phyloP scores from a whole-genome alignment of 805 yeast species.

The Yarrowia sp. region DNA sequence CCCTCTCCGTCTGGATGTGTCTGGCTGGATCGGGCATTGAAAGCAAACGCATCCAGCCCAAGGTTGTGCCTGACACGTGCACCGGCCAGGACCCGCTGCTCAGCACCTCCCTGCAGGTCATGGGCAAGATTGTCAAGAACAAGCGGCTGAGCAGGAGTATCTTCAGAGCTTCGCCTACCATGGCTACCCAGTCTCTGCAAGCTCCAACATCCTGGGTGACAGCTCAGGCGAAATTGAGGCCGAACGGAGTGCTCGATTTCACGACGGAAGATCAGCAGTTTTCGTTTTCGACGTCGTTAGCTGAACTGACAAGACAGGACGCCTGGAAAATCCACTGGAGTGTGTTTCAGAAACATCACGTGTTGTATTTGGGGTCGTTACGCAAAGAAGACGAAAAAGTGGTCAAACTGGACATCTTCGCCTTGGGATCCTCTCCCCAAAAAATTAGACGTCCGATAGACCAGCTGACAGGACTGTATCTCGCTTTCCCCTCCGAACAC shows the following conservation, averaged over 20 bases:
- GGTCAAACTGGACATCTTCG: constrained; percentile 22
- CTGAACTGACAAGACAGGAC: constrained; percentile 15
- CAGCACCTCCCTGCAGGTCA: neutral
- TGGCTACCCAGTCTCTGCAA: neutral
- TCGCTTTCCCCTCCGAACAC: constrained; percentile 25
- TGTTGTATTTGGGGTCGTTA: constrained; percentile 14
- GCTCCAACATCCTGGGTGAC: constrained; percentile 17
- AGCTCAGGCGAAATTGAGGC: neutral
- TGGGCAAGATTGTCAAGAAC: constrained; percentile 32
- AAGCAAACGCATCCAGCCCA: constrained; percentile 6
- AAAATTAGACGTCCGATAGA: constrained; percentile 11
- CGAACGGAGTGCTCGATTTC: constrained; percentile 15
- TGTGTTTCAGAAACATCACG: constrained; percentile 32
- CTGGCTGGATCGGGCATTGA: constrained; percentile 30
- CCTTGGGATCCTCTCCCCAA: constrained; percentile 4
- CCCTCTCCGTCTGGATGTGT: constrained; percentile 27
- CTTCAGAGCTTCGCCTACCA: constrained; percentile 10
- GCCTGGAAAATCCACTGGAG: constrained; percentile 32
- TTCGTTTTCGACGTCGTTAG: constrained; percentile 14
- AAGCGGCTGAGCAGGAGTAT: constrained; percentile 17
- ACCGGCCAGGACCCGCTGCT: constrained; percentile 19
- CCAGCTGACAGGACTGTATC: constrained; percentile 22
- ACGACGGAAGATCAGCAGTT: constrained; percentile 27
- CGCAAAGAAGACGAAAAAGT: constrained; percentile 35
- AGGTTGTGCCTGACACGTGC: constrained; percentile 14